Conservation (phyloP, 805 yeast species). For the Clavispora vitiphila region DNA sequence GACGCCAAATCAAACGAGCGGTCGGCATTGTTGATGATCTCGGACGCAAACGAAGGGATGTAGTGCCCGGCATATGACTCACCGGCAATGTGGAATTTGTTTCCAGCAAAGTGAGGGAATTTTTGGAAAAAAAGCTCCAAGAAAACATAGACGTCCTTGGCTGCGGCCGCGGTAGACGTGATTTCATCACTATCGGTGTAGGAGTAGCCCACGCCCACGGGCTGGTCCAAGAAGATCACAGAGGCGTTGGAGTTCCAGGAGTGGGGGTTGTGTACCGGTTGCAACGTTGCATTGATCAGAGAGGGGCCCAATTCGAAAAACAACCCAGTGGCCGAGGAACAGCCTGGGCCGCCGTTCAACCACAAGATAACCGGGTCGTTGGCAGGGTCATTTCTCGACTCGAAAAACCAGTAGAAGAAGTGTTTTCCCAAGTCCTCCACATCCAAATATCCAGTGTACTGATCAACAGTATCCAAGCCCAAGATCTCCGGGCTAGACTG, state of each 20-base stretch:
- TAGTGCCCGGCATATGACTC: slow-evolving; percentile 25
- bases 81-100: slow-evolving; percentile 33
- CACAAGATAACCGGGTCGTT: slow-evolving; percentile 10
- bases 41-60: slow-evolving; percentile 20
- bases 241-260: slow-evolving; percentile 10
- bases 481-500: slow-evolving; percentile 23
- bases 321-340: slow-evolving; percentile 7
- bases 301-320: slow-evolving; percentile 9
- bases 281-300: slow-evolving; percentile 6
- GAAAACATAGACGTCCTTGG: slow-evolving; percentile 25
- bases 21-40: slow-evolving; percentile 19
- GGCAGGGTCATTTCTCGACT: slow-evolving; percentile 13
- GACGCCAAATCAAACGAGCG: slow-evolving; percentile 23
- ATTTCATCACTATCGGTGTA: slow-evolving; percentile 22
- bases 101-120: slow-evolving; percentile 27
- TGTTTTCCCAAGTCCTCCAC: slow-evolving; percentile 7
- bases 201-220: slow-evolving; percentile 11
- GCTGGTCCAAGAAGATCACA: slow-evolving; percentile 11
- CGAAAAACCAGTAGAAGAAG: slow-evolving; percentile 12
- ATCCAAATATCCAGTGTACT: slow-evolving; percentile 10
- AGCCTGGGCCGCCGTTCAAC: slow-evolving; percentile 12
- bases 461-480: slow-evolving; percentile 6
- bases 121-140: slow-evolving; percentile 34
- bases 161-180: slow-evolving; percentile 14
- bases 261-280: slow-evolving; percentile 7